Conservation (phyloP, 345 rosid genomes). For the Raphanus raphanistrum region DNA sequence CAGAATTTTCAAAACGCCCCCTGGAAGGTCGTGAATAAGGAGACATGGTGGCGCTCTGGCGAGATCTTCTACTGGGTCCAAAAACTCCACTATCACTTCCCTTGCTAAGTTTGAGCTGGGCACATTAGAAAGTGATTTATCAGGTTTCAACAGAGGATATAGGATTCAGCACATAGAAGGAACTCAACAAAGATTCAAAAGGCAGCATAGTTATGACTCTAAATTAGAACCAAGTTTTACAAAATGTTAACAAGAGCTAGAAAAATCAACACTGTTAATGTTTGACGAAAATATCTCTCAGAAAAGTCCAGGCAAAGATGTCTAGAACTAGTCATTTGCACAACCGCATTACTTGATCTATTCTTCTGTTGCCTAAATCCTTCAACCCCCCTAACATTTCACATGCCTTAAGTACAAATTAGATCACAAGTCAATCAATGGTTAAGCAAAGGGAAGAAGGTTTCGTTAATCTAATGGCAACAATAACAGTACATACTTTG, state of each 20-base stretch:
- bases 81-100: slow-evolving; percentile 52
- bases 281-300: slow-evolving; percentile 4
- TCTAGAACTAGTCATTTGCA: slow-evolving; percentile 9
- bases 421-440: slow-evolving; percentile 8
- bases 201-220: slow-evolving; percentile 13
- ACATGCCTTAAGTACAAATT: slow-evolving; percentile 3
- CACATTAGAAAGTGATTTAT: slow-evolving; percentile 23
- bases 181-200: slow-evolving; percentile 11
- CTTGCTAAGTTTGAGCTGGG: slow-evolving; percentile 46
- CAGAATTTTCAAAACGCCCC: slow-evolving; percentile 43
- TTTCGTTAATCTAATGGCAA: slow-evolving; percentile 18
- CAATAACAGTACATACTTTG: slow-evolving; percentile 9
- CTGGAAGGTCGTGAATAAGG: slow-evolving; percentile 43
- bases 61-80: slow-evolving; percentile 71
- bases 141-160: slow-evolving; percentile 16
- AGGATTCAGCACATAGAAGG: background rate
- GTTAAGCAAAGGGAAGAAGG: background rate
- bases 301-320: slow-evolving; percentile 7
- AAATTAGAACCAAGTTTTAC: slow-evolving; percentile 21
- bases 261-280: background rate
- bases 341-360: background rate
- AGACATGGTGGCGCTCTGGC: slow-evolving; percentile 43
- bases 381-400: slow-evolving; percentile 4
- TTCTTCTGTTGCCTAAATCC: background rate
- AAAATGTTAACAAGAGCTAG: slow-evolving; percentile 15